These are phyloP conservation scores for Chrysanthemum seticuspe DNA, from an alignment of 129 eudicot genomes.

Conservation along the genomic window DNA sequence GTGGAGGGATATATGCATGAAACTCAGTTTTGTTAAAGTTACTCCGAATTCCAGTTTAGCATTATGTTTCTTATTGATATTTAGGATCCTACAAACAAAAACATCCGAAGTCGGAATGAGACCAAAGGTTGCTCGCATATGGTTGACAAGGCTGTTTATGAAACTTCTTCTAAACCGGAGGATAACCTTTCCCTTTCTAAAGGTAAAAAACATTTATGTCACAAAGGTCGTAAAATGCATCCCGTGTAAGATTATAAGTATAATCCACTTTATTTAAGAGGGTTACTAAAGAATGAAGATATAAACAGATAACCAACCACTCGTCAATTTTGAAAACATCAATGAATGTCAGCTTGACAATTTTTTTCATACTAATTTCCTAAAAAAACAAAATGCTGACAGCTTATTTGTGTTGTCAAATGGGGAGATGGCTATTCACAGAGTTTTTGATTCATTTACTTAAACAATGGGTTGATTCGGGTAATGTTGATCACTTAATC, in stretches of 20 bases:
- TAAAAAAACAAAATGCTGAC: too few species aligned
- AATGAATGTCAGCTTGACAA: not conserved
- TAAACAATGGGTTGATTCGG: too few species aligned
- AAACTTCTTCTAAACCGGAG: constrained; percentile 38
- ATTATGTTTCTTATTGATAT: not conserved
- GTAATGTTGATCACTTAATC: too few species aligned
- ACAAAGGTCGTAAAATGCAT: not conserved
- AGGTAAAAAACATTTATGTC: constrained; percentile 44
- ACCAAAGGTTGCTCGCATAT: constrained; percentile 32
- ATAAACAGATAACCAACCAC: not conserved
- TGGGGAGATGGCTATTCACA: too few species aligned
- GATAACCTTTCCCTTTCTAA: constrained; percentile 36
- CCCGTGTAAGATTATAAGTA: not conserved
- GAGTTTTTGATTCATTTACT: too few species aligned
- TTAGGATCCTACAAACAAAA: constrained; percentile 37
- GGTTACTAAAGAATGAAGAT: not conserved
- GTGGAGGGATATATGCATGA: constrained; percentile 5
- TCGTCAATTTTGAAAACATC: not conserved
- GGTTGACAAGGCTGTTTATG: constrained; percentile 65
- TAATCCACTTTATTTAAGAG: not conserved
- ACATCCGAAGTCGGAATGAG: constrained; percentile 12
- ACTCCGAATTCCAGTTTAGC: not conserved
- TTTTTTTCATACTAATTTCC: too few species aligned
- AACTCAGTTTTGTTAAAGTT: not conserved
- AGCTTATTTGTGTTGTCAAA: too few species aligned